A percentile compares a stretch with the other conserved stretches of the same genome.
Conservation (phyloP, 192 early-diverging fungal genomes). For the Funneliformis geosporum region DNA sequence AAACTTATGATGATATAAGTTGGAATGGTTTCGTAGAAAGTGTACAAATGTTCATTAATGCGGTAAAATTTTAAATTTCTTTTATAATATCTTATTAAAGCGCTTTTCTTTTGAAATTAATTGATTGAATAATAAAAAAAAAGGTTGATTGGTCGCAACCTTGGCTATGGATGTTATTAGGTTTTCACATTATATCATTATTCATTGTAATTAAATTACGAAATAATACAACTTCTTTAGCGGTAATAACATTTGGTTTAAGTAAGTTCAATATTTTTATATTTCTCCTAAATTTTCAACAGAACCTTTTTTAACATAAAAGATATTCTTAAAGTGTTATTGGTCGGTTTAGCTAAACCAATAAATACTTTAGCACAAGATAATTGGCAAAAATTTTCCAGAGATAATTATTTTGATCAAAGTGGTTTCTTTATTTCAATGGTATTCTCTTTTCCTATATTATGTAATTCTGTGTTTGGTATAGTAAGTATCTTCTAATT, state of each 20-base stretch:
- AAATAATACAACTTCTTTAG: neutral
- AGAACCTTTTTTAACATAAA: neutral
- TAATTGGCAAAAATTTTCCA: neutral
- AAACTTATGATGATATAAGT: neutral
- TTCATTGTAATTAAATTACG: neutral
- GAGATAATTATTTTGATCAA: neutral
- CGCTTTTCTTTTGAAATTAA: neutral
- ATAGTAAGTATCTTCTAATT: neutral
- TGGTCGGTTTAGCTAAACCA: neutral
- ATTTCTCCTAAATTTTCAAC: neutral
- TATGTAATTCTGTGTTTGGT: neutral
- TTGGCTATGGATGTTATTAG: neutral
- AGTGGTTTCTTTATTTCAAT: neutral
- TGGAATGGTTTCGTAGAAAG: neutral
- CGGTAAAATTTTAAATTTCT: neutral
- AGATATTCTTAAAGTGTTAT: neutral
- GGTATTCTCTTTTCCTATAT: neutral
- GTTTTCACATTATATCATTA: neutral
- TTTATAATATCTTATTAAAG: neutral
- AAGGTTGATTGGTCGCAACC: neutral
- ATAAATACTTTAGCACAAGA: neutral
- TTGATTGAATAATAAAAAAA: neutral
- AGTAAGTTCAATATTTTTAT: neutral
- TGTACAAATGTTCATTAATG: neutral
- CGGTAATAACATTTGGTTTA: neutral